Conservation (phyloP, 306 rosid species). For the Lagenaria siceraria region DNA sequence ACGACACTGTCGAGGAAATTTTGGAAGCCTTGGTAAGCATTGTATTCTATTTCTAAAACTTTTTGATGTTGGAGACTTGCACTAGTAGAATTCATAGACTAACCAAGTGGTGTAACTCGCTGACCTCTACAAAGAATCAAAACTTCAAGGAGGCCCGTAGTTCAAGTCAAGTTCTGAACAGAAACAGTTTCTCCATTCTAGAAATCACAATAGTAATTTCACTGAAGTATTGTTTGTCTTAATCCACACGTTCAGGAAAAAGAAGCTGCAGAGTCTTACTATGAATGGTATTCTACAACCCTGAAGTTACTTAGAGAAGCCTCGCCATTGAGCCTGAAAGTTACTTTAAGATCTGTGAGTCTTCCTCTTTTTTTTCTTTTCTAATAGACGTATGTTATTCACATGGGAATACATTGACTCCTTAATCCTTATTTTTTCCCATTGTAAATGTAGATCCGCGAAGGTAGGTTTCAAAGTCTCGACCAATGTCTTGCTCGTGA, state of each 20-base stretch:
- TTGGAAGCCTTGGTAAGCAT: slow-evolving; percentile 77
- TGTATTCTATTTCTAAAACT: not conserved
- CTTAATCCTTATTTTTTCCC: slow-evolving; percentile 12
- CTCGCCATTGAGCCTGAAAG: slow-evolving; percentile 86
- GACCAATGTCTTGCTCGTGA: slow-evolving; percentile 81
- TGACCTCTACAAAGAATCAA: not conserved
- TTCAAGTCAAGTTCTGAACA: not conserved
- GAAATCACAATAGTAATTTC: not conserved
- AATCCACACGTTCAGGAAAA: slow-evolving; percentile 49
- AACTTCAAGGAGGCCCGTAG: not conserved
- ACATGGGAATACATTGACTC: not conserved
- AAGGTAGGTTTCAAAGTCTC: slow-evolving; percentile 86
- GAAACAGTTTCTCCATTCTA: not conserved
- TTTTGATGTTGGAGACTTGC: not conserved
- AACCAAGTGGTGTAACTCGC: not conserved
- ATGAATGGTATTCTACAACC: slow-evolving; percentile 51
- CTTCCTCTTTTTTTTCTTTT: not conserved
- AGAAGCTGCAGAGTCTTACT: slow-evolving; percentile 47
- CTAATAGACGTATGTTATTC: slow-evolving; percentile 6
- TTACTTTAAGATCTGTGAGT: slow-evolving; percentile 79
- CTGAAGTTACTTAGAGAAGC: slow-evolving; percentile 61
- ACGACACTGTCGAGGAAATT: slow-evolving; percentile 83
- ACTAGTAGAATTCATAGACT: not conserved
- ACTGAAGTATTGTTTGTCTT: not conserved
- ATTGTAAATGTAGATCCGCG: slow-evolving; percentile 53